Conservation (phyloP, 768 basidiomycete species). For the Lepiota brunneoincarnata region DNA sequence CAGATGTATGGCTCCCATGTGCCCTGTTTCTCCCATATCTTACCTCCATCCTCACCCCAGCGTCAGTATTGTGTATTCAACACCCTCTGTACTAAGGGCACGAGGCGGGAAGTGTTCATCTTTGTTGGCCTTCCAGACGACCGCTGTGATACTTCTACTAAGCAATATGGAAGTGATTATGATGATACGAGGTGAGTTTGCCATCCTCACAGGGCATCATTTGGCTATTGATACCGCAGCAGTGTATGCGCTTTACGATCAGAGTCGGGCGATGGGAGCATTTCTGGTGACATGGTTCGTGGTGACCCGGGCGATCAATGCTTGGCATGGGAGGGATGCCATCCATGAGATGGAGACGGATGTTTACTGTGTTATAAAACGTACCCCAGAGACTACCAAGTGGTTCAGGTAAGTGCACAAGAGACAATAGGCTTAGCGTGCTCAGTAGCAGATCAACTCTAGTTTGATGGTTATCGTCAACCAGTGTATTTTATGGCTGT, state of each 20-base stretch:
- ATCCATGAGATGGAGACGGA: not conserved
- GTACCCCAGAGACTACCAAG: not conserved
- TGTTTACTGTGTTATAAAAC: not conserved
- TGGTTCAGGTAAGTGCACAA: slow-evolving; percentile 2
- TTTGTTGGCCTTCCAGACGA: not conserved
- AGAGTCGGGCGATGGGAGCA: not conserved
- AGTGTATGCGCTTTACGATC: slow-evolving; percentile 1
- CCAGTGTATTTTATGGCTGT: not conserved
- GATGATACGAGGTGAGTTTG: slow-evolving; percentile 1
- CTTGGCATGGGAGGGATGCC: not conserved
- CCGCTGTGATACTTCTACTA: not conserved
- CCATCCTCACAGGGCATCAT: not conserved
- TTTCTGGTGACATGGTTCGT: not conserved
- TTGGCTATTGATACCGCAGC: not conserved
- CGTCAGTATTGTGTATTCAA: not conserved
- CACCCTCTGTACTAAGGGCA: not conserved
- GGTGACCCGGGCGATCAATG: not conserved
- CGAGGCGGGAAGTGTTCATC: not conserved
- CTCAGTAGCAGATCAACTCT: no score
- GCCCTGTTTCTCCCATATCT: not conserved
- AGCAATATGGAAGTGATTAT: slow-evolving; percentile 1
- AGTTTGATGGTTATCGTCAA: not conserved
- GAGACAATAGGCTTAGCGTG: not conserved
- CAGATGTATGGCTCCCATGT: not conserved
- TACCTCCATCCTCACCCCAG: not conserved